Base-by-base conservation (phyloP, 495 filamentous ascomycete species). In the Bombardia bombarda region DNA sequence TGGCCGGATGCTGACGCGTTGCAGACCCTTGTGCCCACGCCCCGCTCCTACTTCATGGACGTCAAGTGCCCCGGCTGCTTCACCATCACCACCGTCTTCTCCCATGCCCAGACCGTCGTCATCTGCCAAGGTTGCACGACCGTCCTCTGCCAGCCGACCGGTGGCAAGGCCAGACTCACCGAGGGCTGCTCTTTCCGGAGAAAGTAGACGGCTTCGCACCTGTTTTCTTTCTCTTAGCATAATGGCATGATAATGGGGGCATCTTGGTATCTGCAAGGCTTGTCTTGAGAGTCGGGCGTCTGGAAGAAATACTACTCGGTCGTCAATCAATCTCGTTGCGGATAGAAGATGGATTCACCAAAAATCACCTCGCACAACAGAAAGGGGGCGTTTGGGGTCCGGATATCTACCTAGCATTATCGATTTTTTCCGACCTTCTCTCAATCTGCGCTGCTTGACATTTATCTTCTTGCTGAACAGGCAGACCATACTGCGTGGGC, bases 1-100 rank as follows among this genome's bases (percentile, higher is more conserved):
- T 18, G 23, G 18, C 22, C 35, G 31, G 18, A 46, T 51, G 36
- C 51, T 66, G 49, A 62, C 38, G 21, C 20, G 12, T 40, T 13
- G 45, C 55, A 96, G 92, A 85, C 77, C 43, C 83, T 98, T 60
- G 92, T 98, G 61, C 92, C 92, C 57, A 82, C 80, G 46, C 92
- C 92, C 50, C 87, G 92, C 59, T 95, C 89, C 56, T 98, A 97
- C 83, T 98, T 98, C 82, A 98, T 98, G 92, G 92, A 98, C 60
- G 92, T 98, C 74, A 98, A 96, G 80, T 98, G 92, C 83, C 92
- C 90, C 63, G 92, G 92, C 62, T 98, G 92, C 84, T 98, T 98
- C 84, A 95, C 87, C 60, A 98, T 98, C 81, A 98, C 92, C 63
- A 96, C 90, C 67, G 92, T 98, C 69, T 98, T 95, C 85, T 96